phyloP scores from a whole-genome alignment of 306 rosid genomes.

The Urtica urens region DNA sequence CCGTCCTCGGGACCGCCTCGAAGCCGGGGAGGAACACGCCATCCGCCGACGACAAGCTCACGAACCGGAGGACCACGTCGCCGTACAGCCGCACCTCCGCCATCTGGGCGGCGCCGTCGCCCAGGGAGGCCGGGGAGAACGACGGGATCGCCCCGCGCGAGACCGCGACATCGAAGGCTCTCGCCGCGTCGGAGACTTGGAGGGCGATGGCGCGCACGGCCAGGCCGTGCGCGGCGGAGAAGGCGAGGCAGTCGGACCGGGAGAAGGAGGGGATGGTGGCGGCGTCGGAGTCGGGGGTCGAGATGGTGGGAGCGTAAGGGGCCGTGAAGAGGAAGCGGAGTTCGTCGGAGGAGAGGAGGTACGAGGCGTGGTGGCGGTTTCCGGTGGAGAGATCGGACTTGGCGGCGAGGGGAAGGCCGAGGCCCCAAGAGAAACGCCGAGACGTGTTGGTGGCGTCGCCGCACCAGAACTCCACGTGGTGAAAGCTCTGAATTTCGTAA shows the following conservation, averaged over 20 bases:
- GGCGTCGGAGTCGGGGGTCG: slow-evolving; percentile 19
- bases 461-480: slow-evolving; percentile 86
- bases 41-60: slow-evolving; percentile 39
- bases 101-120: slow-evolving; percentile 25
- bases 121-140: slow-evolving; percentile 35
- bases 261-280: slow-evolving; percentile 55
- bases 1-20: slow-evolving; percentile 37
- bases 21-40: slow-evolving; percentile 60
- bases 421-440: slow-evolving; percentile 69
- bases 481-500: slow-evolving; percentile 55
- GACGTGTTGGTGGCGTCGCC: slow-evolving; percentile 71
- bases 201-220: slow-evolving; percentile 71
- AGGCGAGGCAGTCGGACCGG: slow-evolving; percentile 37
- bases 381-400: slow-evolving; percentile 87
- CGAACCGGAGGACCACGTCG: slow-evolving; percentile 72
- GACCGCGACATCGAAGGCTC: slow-evolving; percentile 49
- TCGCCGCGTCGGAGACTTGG: slow-evolving; percentile 58
- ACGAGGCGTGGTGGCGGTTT: slow-evolving; percentile 64
- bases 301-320: slow-evolving; percentile 54
- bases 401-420: slow-evolving; percentile 69
- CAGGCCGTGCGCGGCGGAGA: slow-evolving; percentile 57
- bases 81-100: slow-evolving; percentile 74
- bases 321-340: slow-evolving; percentile 85
- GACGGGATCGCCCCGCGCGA: slow-evolving; percentile 47
- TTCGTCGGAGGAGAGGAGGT: slow-evolving; percentile 77